Conservation (phyloP, 371 early-diverging fungal genomes). For the Aphelidium insulamus region DNA sequence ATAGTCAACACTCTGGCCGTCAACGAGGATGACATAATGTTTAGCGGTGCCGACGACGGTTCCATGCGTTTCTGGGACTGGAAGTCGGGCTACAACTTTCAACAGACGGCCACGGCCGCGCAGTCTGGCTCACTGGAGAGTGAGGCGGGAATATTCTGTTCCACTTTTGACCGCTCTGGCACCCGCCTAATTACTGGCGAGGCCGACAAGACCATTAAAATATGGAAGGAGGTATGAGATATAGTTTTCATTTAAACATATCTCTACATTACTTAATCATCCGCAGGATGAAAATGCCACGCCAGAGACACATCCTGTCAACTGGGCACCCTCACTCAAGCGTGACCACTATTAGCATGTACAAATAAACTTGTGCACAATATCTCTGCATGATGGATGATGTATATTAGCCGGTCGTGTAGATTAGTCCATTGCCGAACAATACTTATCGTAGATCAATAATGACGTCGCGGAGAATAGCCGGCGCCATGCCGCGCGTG, state of each 20-base stretch:
- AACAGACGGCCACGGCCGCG: conserved; percentile 50
- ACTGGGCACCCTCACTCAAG: too few relatives aligned
- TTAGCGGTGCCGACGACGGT: conserved; percentile 86
- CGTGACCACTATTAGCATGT: too few relatives aligned
- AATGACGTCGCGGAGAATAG: too few relatives aligned
- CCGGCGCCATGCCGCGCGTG: too few relatives aligned
- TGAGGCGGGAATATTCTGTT: conserved; percentile 85
- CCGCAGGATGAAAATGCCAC: not conserved
- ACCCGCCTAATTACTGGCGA: conserved; percentile 87
- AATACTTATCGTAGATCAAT: too few relatives aligned
- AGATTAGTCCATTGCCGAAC: too few relatives aligned
- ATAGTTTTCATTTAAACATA: conserved; percentile 3
- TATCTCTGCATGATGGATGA: too few relatives aligned
- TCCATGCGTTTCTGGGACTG: conserved; percentile 91
- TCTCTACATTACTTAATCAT: too few relatives aligned
- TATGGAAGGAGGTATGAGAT: conserved; percentile 92
- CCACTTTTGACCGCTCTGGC: conserved; percentile 84
- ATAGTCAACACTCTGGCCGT: conserved; percentile 73
- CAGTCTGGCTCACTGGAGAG: conserved; percentile 92
- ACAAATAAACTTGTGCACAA: too few relatives aligned
- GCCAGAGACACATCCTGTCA: not conserved
- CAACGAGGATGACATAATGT: conserved; percentile 76
- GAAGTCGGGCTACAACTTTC: conserved; percentile 85
- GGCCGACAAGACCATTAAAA: conserved; percentile 95
- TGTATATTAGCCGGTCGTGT: too few relatives aligned